phyloP scores from a whole-genome alignment of 352 stramenopile species.

The Ophiocytium majus region DNA sequence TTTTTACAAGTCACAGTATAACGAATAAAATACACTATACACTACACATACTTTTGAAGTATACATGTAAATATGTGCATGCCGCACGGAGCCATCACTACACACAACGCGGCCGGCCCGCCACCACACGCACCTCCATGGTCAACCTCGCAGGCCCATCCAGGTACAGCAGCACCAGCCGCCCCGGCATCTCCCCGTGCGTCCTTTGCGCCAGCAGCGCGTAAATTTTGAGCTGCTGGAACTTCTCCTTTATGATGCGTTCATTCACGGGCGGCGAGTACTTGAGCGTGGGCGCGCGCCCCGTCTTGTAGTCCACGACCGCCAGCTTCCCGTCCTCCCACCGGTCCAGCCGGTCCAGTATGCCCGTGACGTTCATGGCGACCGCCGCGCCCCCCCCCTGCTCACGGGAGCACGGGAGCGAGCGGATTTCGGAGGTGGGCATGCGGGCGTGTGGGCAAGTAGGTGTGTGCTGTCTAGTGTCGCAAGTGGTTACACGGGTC shows the following conservation, averaged over 20 bases:
- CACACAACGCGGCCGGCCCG: too few species aligned
- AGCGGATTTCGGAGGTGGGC: too few species aligned
- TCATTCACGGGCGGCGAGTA: slow-evolving; percentile 36
- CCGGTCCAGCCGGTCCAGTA: background rate
- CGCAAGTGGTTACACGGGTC: too few species aligned
- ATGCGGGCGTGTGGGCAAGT: too few species aligned
- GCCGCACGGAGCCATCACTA: too few species aligned
- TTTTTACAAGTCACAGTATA: too few species aligned
- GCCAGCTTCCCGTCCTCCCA: background rate
- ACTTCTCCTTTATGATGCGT: slow-evolving; percentile 56
- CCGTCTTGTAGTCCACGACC: slow-evolving; percentile 57
- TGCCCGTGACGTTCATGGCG: slow-evolving; percentile 17
- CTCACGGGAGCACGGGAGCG: background rate
- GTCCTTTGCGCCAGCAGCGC: slow-evolving; percentile 25
- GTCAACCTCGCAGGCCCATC: slow-evolving; percentile 19
- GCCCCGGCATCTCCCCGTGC: slow-evolving; percentile 29
- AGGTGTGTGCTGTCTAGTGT: too few species aligned
- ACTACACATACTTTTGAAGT: too few species aligned
- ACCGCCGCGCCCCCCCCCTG: background rate
- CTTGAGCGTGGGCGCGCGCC: slow-evolving; percentile 49
- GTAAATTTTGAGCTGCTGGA: slow-evolving; percentile 56
- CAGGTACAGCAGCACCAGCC: slow-evolving; percentile 39
- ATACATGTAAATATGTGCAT: too few species aligned
- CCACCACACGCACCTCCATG: slow-evolving; percentile 9
- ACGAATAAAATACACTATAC: too few species aligned